These are phyloP conservation scores for Scutellaria minor DNA, from an alignment of 257 asterid species.

Conservation along the genomic window DNA sequence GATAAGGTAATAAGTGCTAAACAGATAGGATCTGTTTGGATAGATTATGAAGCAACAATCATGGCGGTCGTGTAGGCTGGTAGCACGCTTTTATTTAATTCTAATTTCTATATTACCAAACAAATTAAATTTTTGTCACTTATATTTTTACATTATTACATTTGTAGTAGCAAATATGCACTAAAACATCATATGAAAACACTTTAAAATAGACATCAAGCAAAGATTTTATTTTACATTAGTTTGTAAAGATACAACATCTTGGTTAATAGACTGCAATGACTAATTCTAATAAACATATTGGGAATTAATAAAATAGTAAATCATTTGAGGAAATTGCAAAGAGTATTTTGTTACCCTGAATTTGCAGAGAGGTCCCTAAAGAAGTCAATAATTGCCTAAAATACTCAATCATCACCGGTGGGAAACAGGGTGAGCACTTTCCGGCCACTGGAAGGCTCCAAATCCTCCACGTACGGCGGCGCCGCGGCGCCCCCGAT, in stretches of 20 bases:
- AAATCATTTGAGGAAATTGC: not conserved
- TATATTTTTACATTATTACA: too few species aligned
- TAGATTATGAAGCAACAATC: conserved; percentile 19
- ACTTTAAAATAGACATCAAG: too few species aligned
- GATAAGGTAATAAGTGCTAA: conserved; percentile 5
- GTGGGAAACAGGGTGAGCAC: conserved; percentile 85
- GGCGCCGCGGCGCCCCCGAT: conserved; percentile 43
- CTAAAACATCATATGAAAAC: too few species aligned
- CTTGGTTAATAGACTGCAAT: too few species aligned
- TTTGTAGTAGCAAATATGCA: too few species aligned
- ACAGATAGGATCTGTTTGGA: conserved; percentile 18
- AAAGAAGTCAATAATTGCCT: conserved; percentile 26
- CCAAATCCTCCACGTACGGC: conserved; percentile 64
- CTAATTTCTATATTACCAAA: too few species aligned
- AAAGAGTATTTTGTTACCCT: conserved; percentile 35
- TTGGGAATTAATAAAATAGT: too few species aligned
- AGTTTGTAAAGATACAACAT: too few species aligned
- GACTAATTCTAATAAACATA: too few species aligned
- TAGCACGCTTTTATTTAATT: conserved; percentile 12
- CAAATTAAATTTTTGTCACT: too few species aligned
- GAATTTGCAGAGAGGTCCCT: conserved; percentile 9
- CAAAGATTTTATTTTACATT: too few species aligned
- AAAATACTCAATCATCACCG: conserved; percentile 55
- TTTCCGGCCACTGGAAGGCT: conserved; percentile 64
- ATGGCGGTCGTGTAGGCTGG: conserved; percentile 7